Conservation (phyloP, 2,329 filamentous ascomycete genomes). For the Xylaria multiplex region DNA sequence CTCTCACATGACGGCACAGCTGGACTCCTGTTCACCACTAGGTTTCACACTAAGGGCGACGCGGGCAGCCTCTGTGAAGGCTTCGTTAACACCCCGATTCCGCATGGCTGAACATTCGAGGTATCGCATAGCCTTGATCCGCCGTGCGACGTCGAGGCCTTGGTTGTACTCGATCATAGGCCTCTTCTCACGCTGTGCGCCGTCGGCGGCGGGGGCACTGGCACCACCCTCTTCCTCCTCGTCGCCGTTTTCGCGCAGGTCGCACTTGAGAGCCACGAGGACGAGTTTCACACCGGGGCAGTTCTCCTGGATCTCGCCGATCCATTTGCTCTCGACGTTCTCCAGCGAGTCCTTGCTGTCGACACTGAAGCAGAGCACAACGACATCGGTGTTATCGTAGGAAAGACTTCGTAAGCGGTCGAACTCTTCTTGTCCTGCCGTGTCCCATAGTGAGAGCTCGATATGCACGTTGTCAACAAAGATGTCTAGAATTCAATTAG, state of each 20-base stretch:
- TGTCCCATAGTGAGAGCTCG: slow-evolving; percentile 97
- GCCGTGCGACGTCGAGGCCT: slow-evolving; percentile 88
- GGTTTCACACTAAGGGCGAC: slow-evolving; percentile 83
- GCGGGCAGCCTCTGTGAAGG: slow-evolving; percentile 95
- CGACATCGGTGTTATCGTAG: slow-evolving; percentile 96
- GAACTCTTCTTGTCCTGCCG: slow-evolving; percentile 98
- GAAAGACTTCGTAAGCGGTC: slow-evolving; percentile 94
- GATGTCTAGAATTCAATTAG: slow-evolving; percentile 71
- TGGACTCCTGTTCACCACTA: slow-evolving; percentile 67
- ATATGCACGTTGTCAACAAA: slow-evolving; percentile 98
- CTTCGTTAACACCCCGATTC: slow-evolving; percentile 97
- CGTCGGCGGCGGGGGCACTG: slow-evolving; percentile 50
- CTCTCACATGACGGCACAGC: slow-evolving; percentile 68
- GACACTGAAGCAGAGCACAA: slow-evolving; percentile 98
- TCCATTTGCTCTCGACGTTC: slow-evolving; percentile 99
- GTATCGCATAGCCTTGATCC: slow-evolving; percentile 92
- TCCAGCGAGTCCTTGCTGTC: slow-evolving; percentile 96
- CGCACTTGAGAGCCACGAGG: slow-evolving; percentile 95
- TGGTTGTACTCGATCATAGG: slow-evolving; percentile 89
- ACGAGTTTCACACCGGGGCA: slow-evolving; percentile 95
- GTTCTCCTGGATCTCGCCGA: slow-evolving; percentile 97
- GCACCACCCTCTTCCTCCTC: slow-evolving; percentile 71
- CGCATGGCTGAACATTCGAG: slow-evolving; percentile 98
- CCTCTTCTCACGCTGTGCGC: slow-evolving; percentile 66
- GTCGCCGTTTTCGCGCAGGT: slow-evolving; percentile 80